Evolutionary conservation across 2,329 filamentous ascomycete species (phyloP).

Genomic region (Lachnellula occidentalis): DNA sequence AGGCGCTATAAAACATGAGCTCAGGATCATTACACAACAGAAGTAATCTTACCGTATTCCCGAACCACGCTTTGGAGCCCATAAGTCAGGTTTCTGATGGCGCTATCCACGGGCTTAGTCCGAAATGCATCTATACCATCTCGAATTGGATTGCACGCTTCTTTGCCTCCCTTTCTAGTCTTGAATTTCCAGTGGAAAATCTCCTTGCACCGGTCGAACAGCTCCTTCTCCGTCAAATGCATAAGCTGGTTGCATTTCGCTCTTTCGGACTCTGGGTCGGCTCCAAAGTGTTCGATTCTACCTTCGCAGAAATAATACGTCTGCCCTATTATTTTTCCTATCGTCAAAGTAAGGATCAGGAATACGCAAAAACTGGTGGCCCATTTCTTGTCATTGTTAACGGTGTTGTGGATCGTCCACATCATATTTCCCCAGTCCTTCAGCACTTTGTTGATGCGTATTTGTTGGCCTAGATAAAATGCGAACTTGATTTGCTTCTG

Average conservation of each 20-base stretch:
- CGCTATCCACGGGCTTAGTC: constrained; percentile 17
- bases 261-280: constrained; percentile 19
- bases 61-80: constrained; percentile 21
- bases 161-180: constrained; percentile 29
- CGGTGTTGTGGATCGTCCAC: constrained; percentile 26
- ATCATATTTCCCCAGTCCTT: constrained; percentile 29
- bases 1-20: constrained; percentile 19
- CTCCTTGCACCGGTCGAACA: constrained; percentile 31
- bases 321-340: constrained; percentile 23
- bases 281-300: constrained; percentile 20
- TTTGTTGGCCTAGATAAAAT: constrained; percentile 26
- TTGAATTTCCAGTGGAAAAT: constrained; percentile 32
- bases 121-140: constrained; percentile 27
- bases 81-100: constrained; percentile 19
- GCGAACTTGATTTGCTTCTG: constrained; percentile 30
- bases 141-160: constrained; percentile 30
- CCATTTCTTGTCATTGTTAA: constrained; percentile 27
- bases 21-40: not conserved
- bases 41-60: constrained; percentile 24
- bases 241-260: constrained; percentile 20
- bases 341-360: constrained; percentile 25
- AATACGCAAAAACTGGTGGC: constrained; percentile 29
- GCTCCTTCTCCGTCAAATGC: constrained; percentile 24
- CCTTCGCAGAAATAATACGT: constrained; percentile 23
- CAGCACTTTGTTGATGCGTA: constrained; percentile 25